Evolutionary conservation across 768 basidiomycete genomes (phyloP).

Genomic region (Stropharia rugosoannulata): DNA sequence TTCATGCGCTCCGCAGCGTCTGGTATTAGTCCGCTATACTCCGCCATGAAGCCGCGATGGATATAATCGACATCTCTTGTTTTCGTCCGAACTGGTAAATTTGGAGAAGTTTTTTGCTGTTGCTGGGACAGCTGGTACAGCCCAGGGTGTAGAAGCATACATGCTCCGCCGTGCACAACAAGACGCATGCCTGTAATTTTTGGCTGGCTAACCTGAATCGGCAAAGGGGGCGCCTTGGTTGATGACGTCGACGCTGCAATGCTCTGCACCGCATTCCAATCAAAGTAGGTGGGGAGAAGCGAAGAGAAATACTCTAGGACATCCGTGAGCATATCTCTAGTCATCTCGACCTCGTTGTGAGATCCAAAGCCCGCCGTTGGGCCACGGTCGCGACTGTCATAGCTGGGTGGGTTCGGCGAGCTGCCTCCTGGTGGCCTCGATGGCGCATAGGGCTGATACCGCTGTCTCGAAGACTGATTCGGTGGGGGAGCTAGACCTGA

Average conservation of each 20-base stretch:
- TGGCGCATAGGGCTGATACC: neutral
- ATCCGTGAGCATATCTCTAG: conserved; percentile 38
- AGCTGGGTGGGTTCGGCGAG: neutral
- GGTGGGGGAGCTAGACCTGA: neutral
- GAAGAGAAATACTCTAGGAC: conserved; percentile 53
- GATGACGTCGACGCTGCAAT: conserved; percentile 8
- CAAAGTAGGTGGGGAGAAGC: conserved; percentile 44
- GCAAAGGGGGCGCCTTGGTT: conserved; percentile 2
- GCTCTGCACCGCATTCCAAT: conserved; percentile 1
- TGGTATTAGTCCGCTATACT: conserved; percentile 48
- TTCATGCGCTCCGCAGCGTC: conserved; percentile 58
- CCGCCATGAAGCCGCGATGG: conserved; percentile 55
- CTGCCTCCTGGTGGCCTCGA: neutral
- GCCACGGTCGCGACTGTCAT: neutral
- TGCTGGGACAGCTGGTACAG: conserved; percentile 30
- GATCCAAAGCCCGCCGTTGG: neutral
- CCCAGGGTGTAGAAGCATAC: conserved; percentile 64
- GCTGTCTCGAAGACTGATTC: neutral
- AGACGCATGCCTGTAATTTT: conserved; percentile 43
- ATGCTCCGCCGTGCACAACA: conserved; percentile 71
- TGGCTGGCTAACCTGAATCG: neutral
- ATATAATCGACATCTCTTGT: conserved; percentile 74
- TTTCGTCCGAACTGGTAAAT: conserved; percentile 41
- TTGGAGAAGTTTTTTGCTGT: conserved; percentile 22
- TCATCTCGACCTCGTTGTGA: conserved; percentile 40